phyloP scores from a whole-genome alignment of 1,139 yeast species.

The Pichia kudriavzevii region DNA sequence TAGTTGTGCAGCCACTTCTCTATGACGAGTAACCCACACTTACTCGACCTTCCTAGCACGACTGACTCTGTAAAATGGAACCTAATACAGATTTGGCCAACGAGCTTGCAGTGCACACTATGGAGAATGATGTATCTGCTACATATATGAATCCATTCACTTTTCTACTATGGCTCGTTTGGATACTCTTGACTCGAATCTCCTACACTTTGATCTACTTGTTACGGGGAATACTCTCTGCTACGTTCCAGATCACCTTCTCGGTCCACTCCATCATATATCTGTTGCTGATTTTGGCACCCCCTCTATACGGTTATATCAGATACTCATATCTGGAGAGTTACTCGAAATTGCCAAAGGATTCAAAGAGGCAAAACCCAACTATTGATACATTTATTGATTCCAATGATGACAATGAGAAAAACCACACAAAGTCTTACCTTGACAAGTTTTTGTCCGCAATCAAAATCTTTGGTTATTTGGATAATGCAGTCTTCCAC shows the following conservation, averaged over 20 bases:
- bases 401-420: constrained; percentile 26
- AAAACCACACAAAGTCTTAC: constrained; percentile 45
- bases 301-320: constrained; percentile 32
- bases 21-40: too few species aligned
- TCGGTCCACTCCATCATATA: constrained; percentile 24
- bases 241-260: constrained; percentile 24
- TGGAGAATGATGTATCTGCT: constrained; percentile 1
- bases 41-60: too few species aligned
- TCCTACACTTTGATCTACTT: constrained; percentile 14
- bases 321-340: constrained; percentile 44
- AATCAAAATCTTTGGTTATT: constrained; percentile 86
- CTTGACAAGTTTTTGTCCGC: constrained; percentile 87
- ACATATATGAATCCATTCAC: constrained; percentile 8
- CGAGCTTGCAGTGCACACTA: too few species aligned
- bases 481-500: constrained; percentile 85
- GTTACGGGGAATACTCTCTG: constrained; percentile 21
- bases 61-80: too few species aligned
- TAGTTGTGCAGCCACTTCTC: too few species aligned
- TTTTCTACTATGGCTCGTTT: constrained; percentile 16
- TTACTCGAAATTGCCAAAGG: constrained; percentile 46
- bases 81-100: too few species aligned
- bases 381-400: constrained; percentile 36
- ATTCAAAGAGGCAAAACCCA: constrained; percentile 38
- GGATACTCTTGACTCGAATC: constrained; percentile 14
- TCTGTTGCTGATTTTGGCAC: constrained; percentile 17